These are phyloP conservation scores for Starmerella khaoyaiensis DNA, from an alignment of 805 yeast genomes.

Conservation along the genomic window DNA sequence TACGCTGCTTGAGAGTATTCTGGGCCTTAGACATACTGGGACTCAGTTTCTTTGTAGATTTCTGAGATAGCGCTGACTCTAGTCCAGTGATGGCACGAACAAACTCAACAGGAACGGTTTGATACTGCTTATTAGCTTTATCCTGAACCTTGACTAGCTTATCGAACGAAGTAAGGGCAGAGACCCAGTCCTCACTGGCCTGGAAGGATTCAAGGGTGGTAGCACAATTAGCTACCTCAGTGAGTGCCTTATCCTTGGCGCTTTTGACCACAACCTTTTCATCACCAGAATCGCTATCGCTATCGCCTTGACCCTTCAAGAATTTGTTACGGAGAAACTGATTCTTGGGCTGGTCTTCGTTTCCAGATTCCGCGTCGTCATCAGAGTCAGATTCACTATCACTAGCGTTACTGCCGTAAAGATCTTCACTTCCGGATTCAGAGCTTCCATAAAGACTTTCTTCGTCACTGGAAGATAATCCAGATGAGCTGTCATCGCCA, in stretches of 20 bases:
- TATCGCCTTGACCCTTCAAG: constrained; percentile 28
- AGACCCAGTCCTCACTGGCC: constrained; percentile 65
- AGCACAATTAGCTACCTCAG: constrained; percentile 61
- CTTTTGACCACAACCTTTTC: constrained; percentile 79
- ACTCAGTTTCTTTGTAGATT: constrained; percentile 56
- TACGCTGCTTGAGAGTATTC: constrained; percentile 78
- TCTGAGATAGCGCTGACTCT: constrained; percentile 51
- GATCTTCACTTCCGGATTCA: constrained; percentile 27
- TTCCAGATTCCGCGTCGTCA: constrained; percentile 35
- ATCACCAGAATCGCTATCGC: constrained; percentile 47
- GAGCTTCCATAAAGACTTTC: constrained; percentile 37
- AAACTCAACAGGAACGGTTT: constrained; percentile 57
- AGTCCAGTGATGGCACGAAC: constrained; percentile 56
- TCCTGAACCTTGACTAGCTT: constrained; percentile 52
- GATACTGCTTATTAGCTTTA: constrained; percentile 64
- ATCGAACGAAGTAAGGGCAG: constrained; percentile 63
- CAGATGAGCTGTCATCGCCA: constrained; percentile 39
- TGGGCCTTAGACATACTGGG: constrained; percentile 75
- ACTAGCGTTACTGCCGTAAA: constrained; percentile 30
- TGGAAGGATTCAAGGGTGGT: constrained; percentile 51
- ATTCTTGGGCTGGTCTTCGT: constrained; percentile 29
- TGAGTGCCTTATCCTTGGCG: constrained; percentile 83
- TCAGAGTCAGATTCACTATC: constrained; percentile 25
- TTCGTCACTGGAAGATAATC: constrained; percentile 52
- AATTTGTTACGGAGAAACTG: constrained; percentile 27